Evolutionary conservation across 768 basidiomycete genomes (phyloP), one percentile per base, ranked within the genome.

Genomic region (Udeniomyces megalosporus): DNA sequence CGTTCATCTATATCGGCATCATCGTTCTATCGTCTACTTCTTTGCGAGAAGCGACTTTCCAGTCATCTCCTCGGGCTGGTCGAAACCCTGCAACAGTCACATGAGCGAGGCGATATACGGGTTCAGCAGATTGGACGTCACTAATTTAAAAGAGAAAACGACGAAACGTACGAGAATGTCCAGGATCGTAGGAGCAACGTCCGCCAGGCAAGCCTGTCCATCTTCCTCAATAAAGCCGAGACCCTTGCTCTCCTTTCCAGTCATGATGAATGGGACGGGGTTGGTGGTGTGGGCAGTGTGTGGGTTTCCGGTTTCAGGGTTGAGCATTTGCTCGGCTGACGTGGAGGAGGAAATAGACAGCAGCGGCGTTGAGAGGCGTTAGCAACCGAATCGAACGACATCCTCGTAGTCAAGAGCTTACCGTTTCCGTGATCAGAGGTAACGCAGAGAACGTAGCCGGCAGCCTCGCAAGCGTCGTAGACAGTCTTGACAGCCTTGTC

Each of bases 351-450:
- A 42, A 42, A 42, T 8, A 42, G 38, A 17, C 38, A 17, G 17
- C 38, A 42, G 8, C 38, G 17, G 8, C 11, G 26, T 2, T 12
- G 22, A 14, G 38, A 56, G n/a, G 55, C 38, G 44, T 52, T 20
- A 29, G 11, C 6, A 53, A 20, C 1, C 3, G 48, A 28, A 82
- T 6, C 3, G n/a, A 50, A 32, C 28, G 51, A 32, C 22, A 53
- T 15, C n/a, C 31, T 34, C 10, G 35, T 15, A 53, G 15, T 7
- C n/a, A 44, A 2, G 4, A 35, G 35, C 74, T 93, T 90, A 46
- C 90, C 91, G 71, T 96, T 96, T 3, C 91, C 91, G 72, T 95
- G 91, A 72, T 95, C 92, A 14, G 91, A 84, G 2, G 92, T 93
- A 72, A 96, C 77, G 66, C 88, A 76, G 32, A 96, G 78, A 45